These are phyloP conservation scores for Scytalidium sp. DNA, from an alignment of 2,329 filamentous ascomycete genomes.

Conservation along the genomic window DNA sequence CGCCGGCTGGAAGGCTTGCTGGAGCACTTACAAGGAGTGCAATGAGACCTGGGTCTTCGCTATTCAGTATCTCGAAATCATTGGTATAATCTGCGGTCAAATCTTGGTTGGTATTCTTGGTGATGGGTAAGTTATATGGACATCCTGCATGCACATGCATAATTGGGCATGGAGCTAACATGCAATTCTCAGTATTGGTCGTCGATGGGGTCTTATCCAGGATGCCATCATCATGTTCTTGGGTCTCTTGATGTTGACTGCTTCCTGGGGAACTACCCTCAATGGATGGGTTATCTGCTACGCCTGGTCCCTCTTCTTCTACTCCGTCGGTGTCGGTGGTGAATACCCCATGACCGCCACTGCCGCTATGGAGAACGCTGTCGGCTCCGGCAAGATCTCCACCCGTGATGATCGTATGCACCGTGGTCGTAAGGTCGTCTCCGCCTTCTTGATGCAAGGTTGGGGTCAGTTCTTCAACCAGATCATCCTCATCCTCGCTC, in stretches of 20 bases:
- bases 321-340: slow-evolving; percentile 72
- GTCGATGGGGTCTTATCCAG: slow-evolving; percentile 93
- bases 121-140: slow-evolving; percentile 62
- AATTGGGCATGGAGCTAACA: too few species aligned
- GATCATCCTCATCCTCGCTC: slow-evolving; percentile 79
- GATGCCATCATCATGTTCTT: slow-evolving; percentile 93
- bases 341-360: slow-evolving; percentile 98
- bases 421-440: slow-evolving; percentile 92
- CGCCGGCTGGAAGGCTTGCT: slow-evolving; percentile 74
- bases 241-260: slow-evolving; percentile 87
- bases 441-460: slow-evolving; percentile 96
- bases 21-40: slow-evolving; percentile 65
- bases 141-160: too few species aligned
- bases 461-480: slow-evolving; percentile 98
- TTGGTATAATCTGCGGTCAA: slow-evolving; percentile 93
- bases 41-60: slow-evolving; percentile 76
- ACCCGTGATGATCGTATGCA: slow-evolving; percentile 92
- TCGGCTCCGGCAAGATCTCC: slow-evolving; percentile 81
- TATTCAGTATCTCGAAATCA: slow-evolving; percentile 88
- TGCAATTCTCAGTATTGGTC: slow-evolving; percentile 84
- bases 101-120: slow-evolving; percentile 79
- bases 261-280: slow-evolving; percentile 81
- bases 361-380: slow-evolving; percentile 88
- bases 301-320: slow-evolving; percentile 91
- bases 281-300: slow-evolving; percentile 98